Evolutionary conservation across 768 basidiomycete genomes (phyloP).

Genomic region (Pulveroboletus sp.): DNA sequence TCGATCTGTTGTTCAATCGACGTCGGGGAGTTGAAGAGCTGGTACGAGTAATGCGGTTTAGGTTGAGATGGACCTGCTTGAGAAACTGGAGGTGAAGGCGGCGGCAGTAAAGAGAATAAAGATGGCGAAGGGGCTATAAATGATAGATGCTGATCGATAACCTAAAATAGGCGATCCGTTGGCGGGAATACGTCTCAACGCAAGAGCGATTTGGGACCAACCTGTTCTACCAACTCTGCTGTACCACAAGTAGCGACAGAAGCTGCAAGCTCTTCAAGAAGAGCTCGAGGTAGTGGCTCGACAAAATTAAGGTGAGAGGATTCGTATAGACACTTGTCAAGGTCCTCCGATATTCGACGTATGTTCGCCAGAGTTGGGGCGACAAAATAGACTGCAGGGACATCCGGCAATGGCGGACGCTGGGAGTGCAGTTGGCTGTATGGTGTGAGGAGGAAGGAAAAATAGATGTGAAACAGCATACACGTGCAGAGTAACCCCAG

Average conservation of each 20-base stretch:
- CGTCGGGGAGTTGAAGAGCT: constrained; percentile 85
- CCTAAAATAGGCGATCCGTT: constrained; percentile 40
- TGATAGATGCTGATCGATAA: constrained; percentile 95
- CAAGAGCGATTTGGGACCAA: constrained; percentile 23
- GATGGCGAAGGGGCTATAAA: constrained; percentile 93
- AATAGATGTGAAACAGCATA: constrained; percentile 40
- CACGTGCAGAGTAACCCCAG: constrained; percentile 98
- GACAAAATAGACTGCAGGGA: constrained; percentile 96
- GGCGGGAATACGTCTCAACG: background rate
- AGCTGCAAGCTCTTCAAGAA: constrained; percentile 92
- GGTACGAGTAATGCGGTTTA: constrained; percentile 63
- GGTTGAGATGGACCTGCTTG: constrained; percentile 35
- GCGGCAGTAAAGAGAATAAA: constrained; percentile 85
- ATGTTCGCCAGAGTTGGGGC: constrained; percentile 86
- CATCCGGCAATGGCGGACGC: constrained; percentile 88
- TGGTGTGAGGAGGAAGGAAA: constrained; percentile 1
- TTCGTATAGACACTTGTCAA: constrained; percentile 87
- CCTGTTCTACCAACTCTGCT: constrained; percentile 79
- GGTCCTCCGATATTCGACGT: constrained; percentile 88
- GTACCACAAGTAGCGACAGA: constrained; percentile 83
- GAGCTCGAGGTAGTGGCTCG: constrained; percentile 81
- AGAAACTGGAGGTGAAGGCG: constrained; percentile 38
- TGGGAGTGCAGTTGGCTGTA: constrained; percentile 85
- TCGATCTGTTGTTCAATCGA: constrained; percentile 91
- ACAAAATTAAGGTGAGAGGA: constrained; percentile 95